Evolutionary conservation across 2,329 filamentous ascomycete species (phyloP), one percentile per base, ranked within the genome.

Genomic region (Didymella glomerata): DNA sequence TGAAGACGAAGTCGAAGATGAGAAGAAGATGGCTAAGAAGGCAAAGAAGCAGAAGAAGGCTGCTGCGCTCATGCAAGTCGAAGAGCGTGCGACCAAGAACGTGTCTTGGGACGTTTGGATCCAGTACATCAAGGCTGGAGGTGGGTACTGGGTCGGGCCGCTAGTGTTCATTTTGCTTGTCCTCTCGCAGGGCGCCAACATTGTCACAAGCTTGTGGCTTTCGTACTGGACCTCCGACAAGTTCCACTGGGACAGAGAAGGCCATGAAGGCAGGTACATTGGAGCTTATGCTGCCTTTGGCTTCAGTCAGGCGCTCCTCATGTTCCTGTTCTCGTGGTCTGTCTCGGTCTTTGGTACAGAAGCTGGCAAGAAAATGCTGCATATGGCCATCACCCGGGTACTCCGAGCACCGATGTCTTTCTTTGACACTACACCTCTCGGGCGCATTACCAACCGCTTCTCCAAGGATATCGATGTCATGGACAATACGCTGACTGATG

Each of bases 361-460:
- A 20, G 86, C 93, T 5, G 95, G 91, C 72, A 94, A 90, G 76
- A 83, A 84, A 38, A 92, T 98, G 86, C 85, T 98, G 49, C 86
- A 90, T 28, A 83, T 87, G 34, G 94, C 95, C 7, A 91, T 98
- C 69, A 87, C 84, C 9, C 85, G 91, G 16, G 92, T 95, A 0
- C 76, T 90, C 9, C 81, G 87, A 46, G 87, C 88, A 3, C 88
- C 88, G 1, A 89, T 90, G 92, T 90, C 91, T 4, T 98, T 98
- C 80, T 98, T 98, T 79, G 95, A 99, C 70, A 98, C 95, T 0
- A 98, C 95, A 0, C 95, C 95, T 0, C 84, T 98, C 1, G 95
- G 95, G 20, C 90, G 94, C 36, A 97, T 98, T 75, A 97, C 93
- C 22, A 98, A 98, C 76, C 91, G 95, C 16, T 98, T 98, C 79